Evolutionary conservation across 2,329 filamentous ascomycete genomes (phyloP).

Genomic region (Trichophyton equinum): DNA sequence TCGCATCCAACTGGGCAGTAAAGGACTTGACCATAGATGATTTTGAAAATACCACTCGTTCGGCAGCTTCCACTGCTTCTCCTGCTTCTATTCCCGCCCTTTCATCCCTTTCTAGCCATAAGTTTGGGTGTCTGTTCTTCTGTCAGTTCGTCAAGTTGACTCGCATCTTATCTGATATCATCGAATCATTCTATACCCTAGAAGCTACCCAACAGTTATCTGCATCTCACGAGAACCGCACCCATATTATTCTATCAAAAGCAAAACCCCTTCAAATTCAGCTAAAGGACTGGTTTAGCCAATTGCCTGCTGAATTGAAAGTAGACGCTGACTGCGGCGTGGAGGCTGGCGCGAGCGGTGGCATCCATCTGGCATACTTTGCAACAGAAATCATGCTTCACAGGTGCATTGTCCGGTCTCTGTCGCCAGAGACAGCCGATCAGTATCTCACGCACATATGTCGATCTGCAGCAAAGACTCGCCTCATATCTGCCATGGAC

Average conservation of each 20-base stretch:
- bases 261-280: slow-evolving; percentile 44
- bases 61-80: not conserved
- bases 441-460: slow-evolving; percentile 84
- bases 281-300: slow-evolving; percentile 41
- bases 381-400: slow-evolving; percentile 90
- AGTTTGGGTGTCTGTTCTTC: slow-evolving; percentile 28
- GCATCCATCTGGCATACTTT: slow-evolving; percentile 84
- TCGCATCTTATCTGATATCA: slow-evolving; percentile 39
- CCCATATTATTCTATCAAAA: slow-evolving; percentile 39
- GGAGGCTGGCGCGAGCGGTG: slow-evolving; percentile 40
- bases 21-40: slow-evolving; percentile 31
- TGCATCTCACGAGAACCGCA: slow-evolving; percentile 31
- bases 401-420: slow-evolving; percentile 74
- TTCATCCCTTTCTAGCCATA: not conserved
- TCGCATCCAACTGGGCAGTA: slow-evolving; percentile 42
- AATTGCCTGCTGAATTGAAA: slow-evolving; percentile 36
- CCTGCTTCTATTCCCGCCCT: not conserved
- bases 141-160: slow-evolving; percentile 42
- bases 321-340: slow-evolving; percentile 37
- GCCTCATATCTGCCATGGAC: slow-evolving; percentile 91
- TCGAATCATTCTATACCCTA: slow-evolving; percentile 42
- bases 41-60: slow-evolving; percentile 23
- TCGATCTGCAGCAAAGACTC: slow-evolving; percentile 83
- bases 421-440: slow-evolving; percentile 49
- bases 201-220: slow-evolving; percentile 35